Evolutionary conservation across 306 rosid species (phyloP), one percentile per base, ranked within the genome.

Genomic region (Vigna hirtella): DNA sequence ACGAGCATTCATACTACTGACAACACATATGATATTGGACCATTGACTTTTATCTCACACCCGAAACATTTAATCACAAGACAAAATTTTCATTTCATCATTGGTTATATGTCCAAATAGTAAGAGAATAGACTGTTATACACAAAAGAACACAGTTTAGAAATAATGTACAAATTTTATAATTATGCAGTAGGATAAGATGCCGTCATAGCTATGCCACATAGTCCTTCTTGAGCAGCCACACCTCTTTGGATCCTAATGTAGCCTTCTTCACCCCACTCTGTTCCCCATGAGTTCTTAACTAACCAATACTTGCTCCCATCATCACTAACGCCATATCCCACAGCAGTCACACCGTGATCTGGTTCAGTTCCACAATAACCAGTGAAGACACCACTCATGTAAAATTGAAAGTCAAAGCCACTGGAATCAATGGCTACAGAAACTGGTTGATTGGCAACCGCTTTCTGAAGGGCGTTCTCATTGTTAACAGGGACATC

Each of bases 201-300:
- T 3, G 89, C 89, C 28, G 59, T 26, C 84, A 76, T 83, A 47
- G 91, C 91, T 32, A 89, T 85, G 53, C 90, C 93, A 66, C 93
- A 89, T 0, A 87, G 83, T 40, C 90, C 91, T 81, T 85, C 88
- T 0, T 40, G 30, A 4, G 89, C 82, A 16, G n/a, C 36, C 12
- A 85, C 62, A 40, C 74, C 82, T 52, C 87, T 84, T 2, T 83
- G 86, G 81, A 88, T 84, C 40, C 79, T 77, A 6, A 86, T 84
- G 69, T 86, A 88, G 0, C 92, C 90, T 24, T 79, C 53, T 43
- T 88, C 90, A 0, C 90, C 92, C 90, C 92, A 86, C 0, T 43
- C 22, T 0, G 82, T 57, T 1, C 91, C 89, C 91, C 91, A 88
- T 0, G 91, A 88, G 52, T 88, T 86, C 65, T 88, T 88, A 34